phyloP scores from a whole-genome alignment of 768 basidiomycete species.

The Tulasnella sp. region DNA sequence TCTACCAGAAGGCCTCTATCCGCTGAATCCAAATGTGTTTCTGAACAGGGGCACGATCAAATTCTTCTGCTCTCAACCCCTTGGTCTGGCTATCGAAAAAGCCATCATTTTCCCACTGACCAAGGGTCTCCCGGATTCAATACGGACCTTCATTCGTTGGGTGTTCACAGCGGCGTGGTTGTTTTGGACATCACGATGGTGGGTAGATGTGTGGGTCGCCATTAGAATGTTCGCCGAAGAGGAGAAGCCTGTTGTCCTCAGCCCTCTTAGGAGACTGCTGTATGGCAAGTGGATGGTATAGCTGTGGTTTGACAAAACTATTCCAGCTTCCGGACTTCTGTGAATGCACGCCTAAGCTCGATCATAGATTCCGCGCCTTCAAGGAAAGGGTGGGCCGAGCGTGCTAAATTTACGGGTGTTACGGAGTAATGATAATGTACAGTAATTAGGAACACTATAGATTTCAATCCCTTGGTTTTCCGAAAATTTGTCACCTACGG shows the following conservation, averaged over 20 bases:
- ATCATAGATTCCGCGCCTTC: too few relatives aligned
- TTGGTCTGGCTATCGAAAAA: constrained; percentile 12
- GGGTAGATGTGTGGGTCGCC: constrained; percentile 15
- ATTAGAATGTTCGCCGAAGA: constrained; percentile 8
- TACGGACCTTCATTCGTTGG: not conserved
- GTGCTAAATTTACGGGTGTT: too few relatives aligned
- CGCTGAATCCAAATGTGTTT: constrained; percentile 8
- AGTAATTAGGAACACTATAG: too few relatives aligned
- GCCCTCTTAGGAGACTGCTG: constrained; percentile 9
- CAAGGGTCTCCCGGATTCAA: not conserved
- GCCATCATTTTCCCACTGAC: constrained; percentile 10
- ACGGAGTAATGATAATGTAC: too few relatives aligned
- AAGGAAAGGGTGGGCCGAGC: too few relatives aligned
- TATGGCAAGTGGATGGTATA: constrained; percentile 13
- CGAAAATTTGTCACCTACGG: too few relatives aligned
- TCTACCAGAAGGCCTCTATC: not conserved
- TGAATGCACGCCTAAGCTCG: too few relatives aligned
- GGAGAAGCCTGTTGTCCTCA: constrained; percentile 11
- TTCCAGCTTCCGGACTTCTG: too few relatives aligned
- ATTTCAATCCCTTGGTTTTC: too few relatives aligned
- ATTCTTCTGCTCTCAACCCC: constrained; percentile 16
- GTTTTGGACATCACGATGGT: constrained; percentile 12
- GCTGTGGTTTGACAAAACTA: too few relatives aligned
- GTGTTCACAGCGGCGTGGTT: constrained; percentile 12
- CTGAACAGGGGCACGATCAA: constrained; percentile 12